These are phyloP conservation scores for Articulospora tetracladia DNA, from an alignment of 495 filamentous ascomycete genomes.

Conservation along the genomic window DNA sequence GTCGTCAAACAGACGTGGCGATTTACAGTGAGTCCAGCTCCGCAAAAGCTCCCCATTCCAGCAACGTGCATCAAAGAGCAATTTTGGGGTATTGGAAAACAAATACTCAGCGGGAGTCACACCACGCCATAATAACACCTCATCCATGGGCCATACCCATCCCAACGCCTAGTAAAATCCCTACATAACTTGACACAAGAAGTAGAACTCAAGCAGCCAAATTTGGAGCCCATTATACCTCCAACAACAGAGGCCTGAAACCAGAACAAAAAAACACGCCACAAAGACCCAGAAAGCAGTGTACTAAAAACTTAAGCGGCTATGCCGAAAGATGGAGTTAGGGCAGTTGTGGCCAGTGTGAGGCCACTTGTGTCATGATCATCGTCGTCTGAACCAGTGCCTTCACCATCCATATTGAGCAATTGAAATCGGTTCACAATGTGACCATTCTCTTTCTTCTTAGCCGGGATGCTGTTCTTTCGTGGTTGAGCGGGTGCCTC, in stretches of 20 bases:
- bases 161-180: background rate
- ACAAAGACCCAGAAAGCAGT: too few relatives aligned
- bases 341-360: constrained; percentile 9
- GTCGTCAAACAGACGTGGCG: too few relatives aligned
- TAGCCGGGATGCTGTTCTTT: constrained; percentile 32
- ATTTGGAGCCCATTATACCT: too few relatives aligned
- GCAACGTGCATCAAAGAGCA: background rate
- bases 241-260: too few relatives aligned
- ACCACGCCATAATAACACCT: background rate
- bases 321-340: constrained; percentile 10
- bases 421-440: constrained; percentile 63
- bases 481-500: constrained; percentile 24
- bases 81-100: constrained; percentile 7
- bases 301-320: constrained; percentile 11
- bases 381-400: constrained; percentile 20
- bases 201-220: background rate
- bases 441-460: constrained; percentile 30
- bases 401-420: constrained; percentile 50
- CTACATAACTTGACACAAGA: background rate
- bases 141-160: background rate
- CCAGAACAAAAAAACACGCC: too few relatives aligned
- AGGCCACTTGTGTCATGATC: constrained; percentile 16
- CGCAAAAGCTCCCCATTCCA: background rate
- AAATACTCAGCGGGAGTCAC: background rate
- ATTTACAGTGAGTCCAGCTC: too few relatives aligned